Base-by-base conservation (phyloP, 768 basidiomycete species). In the Mycena metata region DNA sequence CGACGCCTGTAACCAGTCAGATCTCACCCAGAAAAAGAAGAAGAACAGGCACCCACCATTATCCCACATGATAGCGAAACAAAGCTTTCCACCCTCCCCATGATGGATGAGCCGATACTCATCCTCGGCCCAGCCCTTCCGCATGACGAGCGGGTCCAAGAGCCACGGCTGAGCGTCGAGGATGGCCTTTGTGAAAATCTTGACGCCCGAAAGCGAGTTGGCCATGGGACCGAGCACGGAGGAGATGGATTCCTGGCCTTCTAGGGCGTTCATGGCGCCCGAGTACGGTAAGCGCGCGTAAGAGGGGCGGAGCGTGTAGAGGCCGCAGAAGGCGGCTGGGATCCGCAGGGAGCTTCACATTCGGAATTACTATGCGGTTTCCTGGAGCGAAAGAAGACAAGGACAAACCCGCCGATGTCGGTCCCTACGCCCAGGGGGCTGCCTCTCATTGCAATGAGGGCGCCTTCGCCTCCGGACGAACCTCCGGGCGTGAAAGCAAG, bases 401-500 rank as follows among this genome's bases (percentile, higher is more conserved):
- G 69, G 15, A 52, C 82, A 39, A 42, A 88, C 88, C 88, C 88
- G 62, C 85, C 87, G 46, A 90, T 85, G 74, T 90, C 90, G 2
- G 90, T 89, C 5, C 90, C 90, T 5, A 91, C 82, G 7, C 90
- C 90, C 1, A 92, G 73, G 5, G 85, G 85, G 51, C 85, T 85
- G 15, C 90, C 90, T 67, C 83, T 85, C 79, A 90, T 79, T 0
- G 85, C 90, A 3, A 91, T 66, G 0, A 91, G 79, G 0, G 90
- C 89, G 11, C 87, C 88, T 78, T 92, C 91, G 1, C 91, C 91
- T 2, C 91, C 91, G 2, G 86, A 88, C 0, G 89, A 90, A 2
- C 91, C 91, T 1, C 91, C 91, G 2, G 83, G 79, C 1, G 88
- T 90, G 41, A 90, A 79, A 0, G 79, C 77, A 3, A 84, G 81